A percentile compares a stretch with the other conserved stretches of the same genome.
phyloP scores from a whole-genome alignment of 495 filamentous ascomycete genomes.

The Annulohypoxylon bovei region DNA sequence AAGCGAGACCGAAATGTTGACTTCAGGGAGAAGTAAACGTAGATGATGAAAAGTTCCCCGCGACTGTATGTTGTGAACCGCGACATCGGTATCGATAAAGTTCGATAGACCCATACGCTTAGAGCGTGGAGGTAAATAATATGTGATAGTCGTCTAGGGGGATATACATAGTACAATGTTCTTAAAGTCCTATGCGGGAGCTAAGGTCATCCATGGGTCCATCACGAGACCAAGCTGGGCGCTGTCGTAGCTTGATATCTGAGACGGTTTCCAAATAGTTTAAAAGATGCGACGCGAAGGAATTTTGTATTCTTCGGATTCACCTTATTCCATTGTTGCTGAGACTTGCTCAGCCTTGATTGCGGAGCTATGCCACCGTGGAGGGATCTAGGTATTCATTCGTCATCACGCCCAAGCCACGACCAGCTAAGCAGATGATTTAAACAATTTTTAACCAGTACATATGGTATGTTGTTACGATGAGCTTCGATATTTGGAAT shows the following conservation, averaged over 20 bases:
- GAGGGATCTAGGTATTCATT: slow-evolving; percentile 2
- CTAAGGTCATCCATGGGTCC: background rate
- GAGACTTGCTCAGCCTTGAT: slow-evolving; percentile 43
- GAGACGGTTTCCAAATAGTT: background rate
- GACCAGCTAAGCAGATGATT: slow-evolving; percentile 14
- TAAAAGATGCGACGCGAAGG: slow-evolving; percentile 12
- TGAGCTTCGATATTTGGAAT: slow-evolving; percentile 30
- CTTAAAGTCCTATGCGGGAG: background rate
- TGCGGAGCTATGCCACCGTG: slow-evolving; percentile 40
- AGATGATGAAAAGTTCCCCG: background rate
- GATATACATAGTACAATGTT: no score
- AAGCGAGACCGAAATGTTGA: background rate
- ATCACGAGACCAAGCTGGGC: background rate
- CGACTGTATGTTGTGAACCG: background rate
- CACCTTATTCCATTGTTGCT: slow-evolving; percentile 2
- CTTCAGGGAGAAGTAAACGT: background rate
- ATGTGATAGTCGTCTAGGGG: background rate
- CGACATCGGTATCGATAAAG: background rate
- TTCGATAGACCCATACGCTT: background rate
- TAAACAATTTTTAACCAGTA: background rate
- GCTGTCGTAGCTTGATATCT: background rate
- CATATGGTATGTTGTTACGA: slow-evolving; percentile 1
- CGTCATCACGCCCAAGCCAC: slow-evolving; percentile 34
- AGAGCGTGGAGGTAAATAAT: background rate
- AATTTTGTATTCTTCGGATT: slow-evolving; percentile 14